Evolutionary conservation across 805 yeast genomes (phyloP).

Genomic region (Metschnikowia shivogae): DNA sequence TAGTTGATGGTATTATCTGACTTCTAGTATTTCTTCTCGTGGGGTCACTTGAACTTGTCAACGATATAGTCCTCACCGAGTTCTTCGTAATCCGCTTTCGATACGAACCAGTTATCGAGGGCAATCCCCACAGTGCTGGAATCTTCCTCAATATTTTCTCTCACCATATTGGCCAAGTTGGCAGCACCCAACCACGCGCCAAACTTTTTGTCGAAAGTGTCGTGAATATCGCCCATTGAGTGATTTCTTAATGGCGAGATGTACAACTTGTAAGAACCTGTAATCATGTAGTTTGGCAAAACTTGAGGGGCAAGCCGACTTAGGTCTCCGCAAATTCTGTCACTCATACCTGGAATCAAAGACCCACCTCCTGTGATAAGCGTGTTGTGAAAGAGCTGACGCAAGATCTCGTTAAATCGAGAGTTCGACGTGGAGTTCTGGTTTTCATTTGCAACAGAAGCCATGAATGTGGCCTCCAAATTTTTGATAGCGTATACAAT

Average conservation of each 20-base stretch:
- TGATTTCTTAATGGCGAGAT: slow-evolving; percentile 23
- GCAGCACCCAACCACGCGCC: slow-evolving; percentile 74
- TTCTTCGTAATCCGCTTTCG: slow-evolving; percentile 63
- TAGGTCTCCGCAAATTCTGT: slow-evolving; percentile 53
- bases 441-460: slow-evolving; percentile 19
- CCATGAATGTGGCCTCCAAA: slow-evolving; percentile 32
- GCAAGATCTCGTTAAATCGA: slow-evolving; percentile 38
- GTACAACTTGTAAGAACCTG: slow-evolving; percentile 25
- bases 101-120: slow-evolving; percentile 49
- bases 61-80: slow-evolving; percentile 48
- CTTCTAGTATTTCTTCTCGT: background rate
- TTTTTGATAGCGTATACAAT: slow-evolving; percentile 33
- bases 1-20: too few relatives aligned
- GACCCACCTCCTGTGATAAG: slow-evolving; percentile 62
- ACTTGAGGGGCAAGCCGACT: slow-evolving; percentile 38
- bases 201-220: slow-evolving; percentile 49
- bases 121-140: slow-evolving; percentile 32
- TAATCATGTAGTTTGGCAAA: slow-evolving; percentile 43
- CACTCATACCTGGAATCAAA: slow-evolving; percentile 51
- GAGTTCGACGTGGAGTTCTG: slow-evolving; percentile 24
- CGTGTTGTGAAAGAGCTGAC: slow-evolving; percentile 37
- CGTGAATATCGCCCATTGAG: slow-evolving; percentile 27
- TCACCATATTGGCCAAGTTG: slow-evolving; percentile 59
- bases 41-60: slow-evolving; percentile 39
- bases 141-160: slow-evolving; percentile 30